Evolutionary conservation across 805 yeast genomes (phyloP).

Genomic region (Teunomyces aglyptinius): DNA sequence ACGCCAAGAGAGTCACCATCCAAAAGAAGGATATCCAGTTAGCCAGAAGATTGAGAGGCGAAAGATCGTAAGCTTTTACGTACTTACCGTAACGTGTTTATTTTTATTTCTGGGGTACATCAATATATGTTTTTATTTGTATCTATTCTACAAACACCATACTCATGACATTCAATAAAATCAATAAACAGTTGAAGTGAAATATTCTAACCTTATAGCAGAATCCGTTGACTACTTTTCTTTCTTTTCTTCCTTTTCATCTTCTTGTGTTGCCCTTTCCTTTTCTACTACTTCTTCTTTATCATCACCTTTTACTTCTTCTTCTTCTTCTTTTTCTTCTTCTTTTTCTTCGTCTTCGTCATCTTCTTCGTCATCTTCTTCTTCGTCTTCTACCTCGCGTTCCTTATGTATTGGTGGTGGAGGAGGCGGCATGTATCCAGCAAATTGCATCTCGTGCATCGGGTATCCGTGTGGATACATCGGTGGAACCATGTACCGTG

Average conservation of each 20-base stretch:
- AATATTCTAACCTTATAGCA: neutral
- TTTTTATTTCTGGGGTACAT: slow-evolving; percentile 8
- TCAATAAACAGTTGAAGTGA: neutral
- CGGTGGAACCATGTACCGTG: slow-evolving; percentile 14
- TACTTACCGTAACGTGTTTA: slow-evolving; percentile 5
- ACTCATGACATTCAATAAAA: neutral
- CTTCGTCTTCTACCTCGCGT: slow-evolving; percentile 2
- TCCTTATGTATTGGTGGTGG: slow-evolving; percentile 8
- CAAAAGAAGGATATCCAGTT: slow-evolving; percentile 49
- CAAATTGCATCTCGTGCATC: slow-evolving; percentile 13
- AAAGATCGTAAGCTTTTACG: slow-evolving; percentile 34
- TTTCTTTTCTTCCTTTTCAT: neutral
- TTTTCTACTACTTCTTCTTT: no score
- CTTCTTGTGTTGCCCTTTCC: no score
- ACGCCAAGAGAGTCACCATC: slow-evolving; percentile 49
- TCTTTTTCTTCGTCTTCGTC: slow-evolving; percentile 4
- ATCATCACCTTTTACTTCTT: neutral
- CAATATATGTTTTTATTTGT: slow-evolving; percentile 1
- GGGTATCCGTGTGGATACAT: slow-evolving; percentile 15
- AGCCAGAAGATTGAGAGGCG: slow-evolving; percentile 51
- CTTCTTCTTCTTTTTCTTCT: neutral
- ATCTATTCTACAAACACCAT: neutral
- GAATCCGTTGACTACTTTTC: neutral
- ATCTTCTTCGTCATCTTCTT: neutral
- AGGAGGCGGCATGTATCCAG: slow-evolving; percentile 14